Evolutionary conservation across 2,329 filamentous ascomycete species (phyloP).

Genomic region (Lomentospora prolificans): DNA sequence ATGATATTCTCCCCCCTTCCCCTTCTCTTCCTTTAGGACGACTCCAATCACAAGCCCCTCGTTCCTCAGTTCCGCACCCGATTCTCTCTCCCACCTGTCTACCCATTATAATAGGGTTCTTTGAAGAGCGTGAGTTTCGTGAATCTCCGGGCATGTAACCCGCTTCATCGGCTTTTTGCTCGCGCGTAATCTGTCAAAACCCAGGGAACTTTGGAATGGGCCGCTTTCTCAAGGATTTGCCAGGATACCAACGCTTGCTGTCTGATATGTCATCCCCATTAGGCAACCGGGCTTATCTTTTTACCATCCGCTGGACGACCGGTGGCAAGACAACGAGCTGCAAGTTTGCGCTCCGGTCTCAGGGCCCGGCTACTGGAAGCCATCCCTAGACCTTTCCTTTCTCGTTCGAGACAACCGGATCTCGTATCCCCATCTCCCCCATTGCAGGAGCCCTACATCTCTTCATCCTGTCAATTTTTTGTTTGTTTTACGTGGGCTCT

Average conservation of each 20-base stretch:
- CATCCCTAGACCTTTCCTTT: neutral
- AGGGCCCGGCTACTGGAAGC: neutral
- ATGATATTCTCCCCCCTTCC: neutral
- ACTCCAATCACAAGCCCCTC: too few species aligned
- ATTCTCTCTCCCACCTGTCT: neutral
- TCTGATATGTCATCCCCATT: neutral
- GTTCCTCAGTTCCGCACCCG: neutral
- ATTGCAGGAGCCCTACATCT: neutral
- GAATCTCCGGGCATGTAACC: neutral
- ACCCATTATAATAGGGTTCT: neutral
- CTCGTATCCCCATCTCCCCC: neutral
- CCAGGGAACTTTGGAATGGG: neutral
- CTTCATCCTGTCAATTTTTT: neutral
- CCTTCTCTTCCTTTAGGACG: neutral
- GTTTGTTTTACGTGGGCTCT: neutral
- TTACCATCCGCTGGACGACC: neutral
- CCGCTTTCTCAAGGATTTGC: neutral
- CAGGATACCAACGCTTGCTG: neutral
- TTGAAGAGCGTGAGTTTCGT: neutral
- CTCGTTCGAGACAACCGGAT: neutral
- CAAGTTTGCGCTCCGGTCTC: slow-evolving; percentile 7
- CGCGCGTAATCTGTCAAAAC: neutral
- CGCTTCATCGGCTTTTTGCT: neutral
- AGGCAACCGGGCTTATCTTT: neutral
- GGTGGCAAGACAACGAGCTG: neutral